Conservation (phyloP, 1,139 yeast species). For the Lodderomyces elongisporus region DNA sequence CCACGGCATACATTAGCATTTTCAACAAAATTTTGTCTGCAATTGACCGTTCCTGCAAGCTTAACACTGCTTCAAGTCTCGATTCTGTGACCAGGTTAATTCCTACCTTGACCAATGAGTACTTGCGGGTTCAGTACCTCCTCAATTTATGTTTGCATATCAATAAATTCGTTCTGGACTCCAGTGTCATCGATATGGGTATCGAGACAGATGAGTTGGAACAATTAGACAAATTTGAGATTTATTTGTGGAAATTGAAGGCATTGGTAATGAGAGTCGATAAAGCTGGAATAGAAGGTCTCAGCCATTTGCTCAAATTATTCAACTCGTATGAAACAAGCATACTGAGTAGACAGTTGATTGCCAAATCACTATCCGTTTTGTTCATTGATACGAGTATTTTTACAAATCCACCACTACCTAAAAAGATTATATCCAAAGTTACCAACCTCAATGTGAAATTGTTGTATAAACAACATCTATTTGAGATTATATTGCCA, state of each 20-base stretch:
- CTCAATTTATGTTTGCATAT: conserved; percentile 53
- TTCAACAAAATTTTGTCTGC: conserved; percentile 49
- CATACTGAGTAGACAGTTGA: conserved; percentile 13
- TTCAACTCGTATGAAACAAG: conserved; percentile 29
- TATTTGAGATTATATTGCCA: conserved; percentile 57
- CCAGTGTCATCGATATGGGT: conserved; percentile 1
- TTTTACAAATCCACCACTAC: conserved; percentile 34
- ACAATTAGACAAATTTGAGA: conserved; percentile 37
- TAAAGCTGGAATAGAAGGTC: conserved; percentile 37
- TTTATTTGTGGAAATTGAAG: conserved; percentile 64
- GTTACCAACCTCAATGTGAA: conserved; percentile 57
- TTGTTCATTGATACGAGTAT: conserved; percentile 62
- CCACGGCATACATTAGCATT: conserved; percentile 41
- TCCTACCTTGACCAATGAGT: conserved; percentile 14
- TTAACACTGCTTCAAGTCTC: conserved; percentile 10
- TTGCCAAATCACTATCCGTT: conserved; percentile 57
- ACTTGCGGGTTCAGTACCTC: conserved; percentile 51
- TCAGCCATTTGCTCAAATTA: conserved; percentile 32
- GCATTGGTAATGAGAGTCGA: conserved; percentile 63
- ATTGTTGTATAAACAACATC: conserved; percentile 70
- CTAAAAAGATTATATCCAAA: conserved; percentile 36
- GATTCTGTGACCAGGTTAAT: conserved; percentile 18
- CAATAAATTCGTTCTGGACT: conserved; percentile 37
- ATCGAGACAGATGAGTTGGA: background rate
- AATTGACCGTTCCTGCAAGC: conserved; percentile 33